Base-by-base conservation (phyloP, 176 grass and related monocot genomes). In the Oryza meyeriana region DNA sequence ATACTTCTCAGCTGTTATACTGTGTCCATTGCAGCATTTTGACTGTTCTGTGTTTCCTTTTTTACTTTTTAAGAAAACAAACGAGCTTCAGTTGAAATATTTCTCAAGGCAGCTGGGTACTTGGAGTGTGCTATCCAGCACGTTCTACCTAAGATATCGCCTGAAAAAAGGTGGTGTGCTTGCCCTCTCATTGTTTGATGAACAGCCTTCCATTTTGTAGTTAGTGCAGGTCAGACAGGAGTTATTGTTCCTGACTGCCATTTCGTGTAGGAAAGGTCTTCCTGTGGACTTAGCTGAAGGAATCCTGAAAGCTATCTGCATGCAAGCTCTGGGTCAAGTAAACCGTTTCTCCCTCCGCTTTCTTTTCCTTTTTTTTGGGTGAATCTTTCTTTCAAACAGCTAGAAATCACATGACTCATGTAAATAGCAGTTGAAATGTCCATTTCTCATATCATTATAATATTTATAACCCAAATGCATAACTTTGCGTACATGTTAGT, bases 281-380 rank as follows among this genome's bases (percentile, higher is more conserved):
- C 95, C 90, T 28, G 69, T 94, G 67, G 95, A 97, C 84, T 86
- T 97, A 66, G 76, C 86, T 80, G 90, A 97, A 90, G 89, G 78
- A 79, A 83, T 91, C 68, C 81, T 97, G 83, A 90, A 76, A 87
- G 90, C 92, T 85, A 83, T 92, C 66, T 89, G 92, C 74, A 88
- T 91, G 87, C 92, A 97, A 79, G 92, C 94, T 26, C 74, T 97
- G 36, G 94, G 94, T 69, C 94, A 94, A 79, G 94, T 97, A 94
- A 32, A 79, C 20, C 12, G 30, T 32, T 57, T 87, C 14, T 61
- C 33, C 57, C 12, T 71, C 6, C 12, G 28, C 35, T 11, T 47
- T 4, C 17, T n/a, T 78, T 62, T 35, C 13, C 52, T 73, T 63
- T 52, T 72, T 73, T 44, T 13, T 32, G 1, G 17, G 11, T 76